Evolutionary conservation across 106 monocot species (phyloP).

Genomic region (Acanthochlamys bracteata): DNA sequence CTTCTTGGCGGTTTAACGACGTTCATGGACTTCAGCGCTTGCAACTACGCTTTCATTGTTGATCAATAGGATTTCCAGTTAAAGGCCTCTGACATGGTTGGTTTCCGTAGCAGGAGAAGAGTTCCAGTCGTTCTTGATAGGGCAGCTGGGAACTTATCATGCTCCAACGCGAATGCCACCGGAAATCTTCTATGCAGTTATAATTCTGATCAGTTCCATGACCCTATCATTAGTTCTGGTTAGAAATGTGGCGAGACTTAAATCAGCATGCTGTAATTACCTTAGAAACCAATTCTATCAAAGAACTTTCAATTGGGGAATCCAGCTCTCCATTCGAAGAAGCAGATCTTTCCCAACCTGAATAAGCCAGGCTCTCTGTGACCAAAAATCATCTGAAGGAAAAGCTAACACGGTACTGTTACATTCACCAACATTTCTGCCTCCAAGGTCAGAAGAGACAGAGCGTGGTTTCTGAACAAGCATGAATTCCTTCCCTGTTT

Average conservation of each 20-base stretch:
- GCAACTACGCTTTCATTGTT: conserved; percentile 28
- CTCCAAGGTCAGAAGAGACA: conserved; percentile 5
- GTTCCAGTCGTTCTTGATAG: conserved; percentile 22
- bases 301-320: background rate
- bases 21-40: conserved; percentile 1
- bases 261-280: background rate
- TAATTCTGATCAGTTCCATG: conserved; percentile 22
- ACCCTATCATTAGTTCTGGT: conserved; percentile 13
- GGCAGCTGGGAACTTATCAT: conserved; percentile 17
- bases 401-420: background rate
- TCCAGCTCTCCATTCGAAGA: background rate
- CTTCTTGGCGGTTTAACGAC: background rate
- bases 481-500: background rate
- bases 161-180: background rate
- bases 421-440: conserved; percentile 1
- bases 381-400: conserved; percentile 2
- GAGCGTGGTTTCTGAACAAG: conserved; percentile 10
- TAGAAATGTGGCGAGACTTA: background rate
- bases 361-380: background rate
- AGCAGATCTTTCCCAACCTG: background rate
- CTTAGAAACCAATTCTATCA: background rate
- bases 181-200: conserved; percentile 1
- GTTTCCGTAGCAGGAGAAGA: background rate
- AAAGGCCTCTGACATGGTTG: conserved; percentile 6
- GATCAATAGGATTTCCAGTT: conserved; percentile 17